Conservation (phyloP, 2,329 filamentous ascomycete genomes). For the Penicillium fuscoglaucum region DNA sequence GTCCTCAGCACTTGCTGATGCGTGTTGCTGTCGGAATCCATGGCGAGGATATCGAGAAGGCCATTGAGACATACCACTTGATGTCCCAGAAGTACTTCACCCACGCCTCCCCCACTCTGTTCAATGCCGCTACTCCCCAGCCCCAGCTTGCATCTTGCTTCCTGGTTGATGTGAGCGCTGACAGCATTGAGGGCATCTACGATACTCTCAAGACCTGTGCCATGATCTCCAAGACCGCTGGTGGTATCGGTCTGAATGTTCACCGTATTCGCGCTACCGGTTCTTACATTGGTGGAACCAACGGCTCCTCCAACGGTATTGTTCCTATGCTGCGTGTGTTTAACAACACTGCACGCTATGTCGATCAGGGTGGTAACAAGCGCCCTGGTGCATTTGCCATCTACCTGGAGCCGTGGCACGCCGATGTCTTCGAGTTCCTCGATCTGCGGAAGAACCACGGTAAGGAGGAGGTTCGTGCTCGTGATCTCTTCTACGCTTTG, state of each 20-base stretch:
- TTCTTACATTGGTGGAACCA: slow-evolving; percentile 97
- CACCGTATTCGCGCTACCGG: slow-evolving; percentile 97
- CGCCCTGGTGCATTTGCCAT: slow-evolving; percentile 97
- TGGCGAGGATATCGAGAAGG: slow-evolving; percentile 89
- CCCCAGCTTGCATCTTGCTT: slow-evolving; percentile 97
- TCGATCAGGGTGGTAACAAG: slow-evolving; percentile 99
- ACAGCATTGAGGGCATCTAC: slow-evolving; percentile 99
- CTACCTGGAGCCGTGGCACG: slow-evolving; percentile 98
- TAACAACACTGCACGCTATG: slow-evolving; percentile 98
- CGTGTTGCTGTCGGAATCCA: slow-evolving; percentile 97
- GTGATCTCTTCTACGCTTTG: slow-evolving; percentile 94
- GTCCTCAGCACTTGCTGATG: slow-evolving; percentile 99
- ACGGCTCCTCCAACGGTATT: slow-evolving; percentile 96
- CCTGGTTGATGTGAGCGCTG: slow-evolving; percentile 98
- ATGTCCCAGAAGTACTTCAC: slow-evolving; percentile 99
- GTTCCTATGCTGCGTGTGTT: slow-evolving; percentile 98
- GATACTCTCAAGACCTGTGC: slow-evolving; percentile 98
- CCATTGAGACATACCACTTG: slow-evolving; percentile 95
- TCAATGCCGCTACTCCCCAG: slow-evolving; percentile 95
- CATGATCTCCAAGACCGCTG: slow-evolving; percentile 99
- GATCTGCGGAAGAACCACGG: slow-evolving; percentile 99
- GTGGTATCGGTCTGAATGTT: slow-evolving; percentile 93
- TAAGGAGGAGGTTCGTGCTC: slow-evolving; percentile 95
- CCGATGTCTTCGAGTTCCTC: slow-evolving; percentile 95
- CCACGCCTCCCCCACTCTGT: slow-evolving; percentile 94